A percentile compares a stretch with the other conserved stretches of the same genome.
These are phyloP conservation scores for Stereocaulon alpinum DNA, from an alignment of 495 filamentous ascomycete species.

Conservation along the genomic window DNA sequence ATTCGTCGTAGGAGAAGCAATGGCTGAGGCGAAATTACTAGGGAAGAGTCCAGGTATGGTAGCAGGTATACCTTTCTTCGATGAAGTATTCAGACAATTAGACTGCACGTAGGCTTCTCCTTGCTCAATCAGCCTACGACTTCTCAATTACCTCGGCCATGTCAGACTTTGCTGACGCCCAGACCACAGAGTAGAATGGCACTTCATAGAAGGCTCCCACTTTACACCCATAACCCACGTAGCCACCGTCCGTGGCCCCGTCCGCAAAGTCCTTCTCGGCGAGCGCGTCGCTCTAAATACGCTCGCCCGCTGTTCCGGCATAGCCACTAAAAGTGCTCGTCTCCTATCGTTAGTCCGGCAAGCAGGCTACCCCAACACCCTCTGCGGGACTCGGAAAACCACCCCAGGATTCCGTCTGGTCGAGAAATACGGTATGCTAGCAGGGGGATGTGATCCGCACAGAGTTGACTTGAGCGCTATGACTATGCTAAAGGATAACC, in stretches of 20 bases:
- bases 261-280: constrained; percentile 75
- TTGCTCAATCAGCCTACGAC: background rate
- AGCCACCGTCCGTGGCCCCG: constrained; percentile 81
- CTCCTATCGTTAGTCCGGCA: constrained; percentile 44
- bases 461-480: constrained; percentile 85
- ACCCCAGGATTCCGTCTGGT: constrained; percentile 92
- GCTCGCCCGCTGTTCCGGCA: constrained; percentile 83
- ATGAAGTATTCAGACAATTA: constrained; percentile 83
- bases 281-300: constrained; percentile 90
- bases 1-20: constrained; percentile 80
- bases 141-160: background rate
- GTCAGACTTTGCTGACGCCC: background rate
- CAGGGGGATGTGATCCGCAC: constrained; percentile 85
- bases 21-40: constrained; percentile 68
- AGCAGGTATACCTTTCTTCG: constrained; percentile 89
- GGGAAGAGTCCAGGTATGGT: constrained; percentile 84
- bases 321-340: constrained; percentile 57
- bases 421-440: constrained; percentile 95
- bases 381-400: constrained; percentile 94
- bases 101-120: constrained; percentile 53
- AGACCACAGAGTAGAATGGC: constrained; percentile 64
- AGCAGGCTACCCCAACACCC: constrained; percentile 64
- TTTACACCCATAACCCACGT: constrained; percentile 48
- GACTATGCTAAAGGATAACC: constrained; percentile 99
- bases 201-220: constrained; percentile 60